phyloP scores from a whole-genome alignment of 2,329 filamentous ascomycete genomes.

The Curvularia lunata region DNA sequence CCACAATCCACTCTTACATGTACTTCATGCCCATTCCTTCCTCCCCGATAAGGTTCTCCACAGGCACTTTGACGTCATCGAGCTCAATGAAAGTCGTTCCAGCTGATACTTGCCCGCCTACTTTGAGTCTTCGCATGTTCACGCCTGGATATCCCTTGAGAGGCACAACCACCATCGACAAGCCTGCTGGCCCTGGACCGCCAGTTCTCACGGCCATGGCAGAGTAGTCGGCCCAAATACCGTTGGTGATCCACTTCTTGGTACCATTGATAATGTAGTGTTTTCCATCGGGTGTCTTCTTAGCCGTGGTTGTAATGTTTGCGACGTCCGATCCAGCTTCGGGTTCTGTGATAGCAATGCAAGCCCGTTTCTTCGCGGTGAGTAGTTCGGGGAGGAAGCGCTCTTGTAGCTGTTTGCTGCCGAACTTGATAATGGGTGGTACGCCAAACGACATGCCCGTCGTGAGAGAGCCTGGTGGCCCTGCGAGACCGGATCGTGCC shows the following conservation, averaged over 20 bases:
- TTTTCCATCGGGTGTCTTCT: conserved; percentile 66
- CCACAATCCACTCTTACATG: conserved; percentile 47
- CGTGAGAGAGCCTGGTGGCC: conserved; percentile 69
- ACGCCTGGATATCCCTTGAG: conserved; percentile 72
- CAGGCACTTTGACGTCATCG: conserved; percentile 74
- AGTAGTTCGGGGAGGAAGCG: conserved; percentile 74
- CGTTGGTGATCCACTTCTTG: conserved; percentile 72
- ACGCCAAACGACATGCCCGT: conserved; percentile 76
- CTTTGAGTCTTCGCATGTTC: conserved; percentile 70
- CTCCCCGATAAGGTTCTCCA: conserved; percentile 71
- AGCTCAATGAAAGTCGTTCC: conserved; percentile 79
- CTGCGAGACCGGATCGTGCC: conserved; percentile 67
- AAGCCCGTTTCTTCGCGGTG: conserved; percentile 68
- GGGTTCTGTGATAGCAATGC: conserved; percentile 81
- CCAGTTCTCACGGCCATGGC: conserved; percentile 78
- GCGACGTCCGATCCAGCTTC: conserved; percentile 76
- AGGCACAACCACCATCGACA: conserved; percentile 73
- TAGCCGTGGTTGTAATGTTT: conserved; percentile 72
- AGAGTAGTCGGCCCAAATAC: conserved; percentile 71
- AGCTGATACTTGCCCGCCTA: conserved; percentile 67
- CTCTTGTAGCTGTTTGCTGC: conserved; percentile 66
- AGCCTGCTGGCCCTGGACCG: conserved; percentile 65
- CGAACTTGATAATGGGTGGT: conserved; percentile 74
- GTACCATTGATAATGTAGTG: conserved; percentile 74
- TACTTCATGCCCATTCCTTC: conserved; percentile 77